Evolutionary conservation across 352 stramenopile species (phyloP).

Genomic region (Pythium folliculosum): DNA sequence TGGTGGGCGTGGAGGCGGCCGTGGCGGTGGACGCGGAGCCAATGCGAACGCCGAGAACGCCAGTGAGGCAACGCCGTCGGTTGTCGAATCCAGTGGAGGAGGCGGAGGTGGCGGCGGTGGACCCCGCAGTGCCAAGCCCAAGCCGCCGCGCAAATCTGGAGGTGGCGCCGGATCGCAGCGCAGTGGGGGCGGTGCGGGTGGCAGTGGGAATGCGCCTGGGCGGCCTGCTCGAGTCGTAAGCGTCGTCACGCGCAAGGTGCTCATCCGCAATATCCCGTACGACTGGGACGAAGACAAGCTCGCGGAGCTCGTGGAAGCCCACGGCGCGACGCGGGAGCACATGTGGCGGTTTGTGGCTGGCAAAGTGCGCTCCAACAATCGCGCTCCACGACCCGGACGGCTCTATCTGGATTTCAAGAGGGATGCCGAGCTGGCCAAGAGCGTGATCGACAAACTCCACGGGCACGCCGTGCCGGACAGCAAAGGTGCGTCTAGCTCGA

Average conservation of each 20-base stretch:
- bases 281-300: conserved; percentile 42
- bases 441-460: conserved; percentile 55
- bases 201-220: conserved; percentile 8
- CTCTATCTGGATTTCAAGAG: conserved; percentile 81
- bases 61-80: not conserved
- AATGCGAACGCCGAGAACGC: not conserved
- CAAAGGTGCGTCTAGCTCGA: conserved; percentile 33
- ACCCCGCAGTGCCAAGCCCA: not conserved
- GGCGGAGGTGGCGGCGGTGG: not conserved
- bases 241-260: conserved; percentile 59
- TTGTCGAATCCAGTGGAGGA: not conserved
- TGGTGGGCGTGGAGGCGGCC: conserved; percentile 4
- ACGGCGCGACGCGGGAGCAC: conserved; percentile 39
- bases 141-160: conserved; percentile 12
- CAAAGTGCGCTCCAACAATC: conserved; percentile 57
- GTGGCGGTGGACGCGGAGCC: conserved; percentile 2
- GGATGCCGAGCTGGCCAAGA: conserved; percentile 47
- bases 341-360: conserved; percentile 72
- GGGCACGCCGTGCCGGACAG: conserved; percentile 39
- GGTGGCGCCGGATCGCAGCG: conserved; percentile 6
- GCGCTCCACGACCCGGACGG: conserved; percentile 43
- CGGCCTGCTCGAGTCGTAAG: conserved; percentile 39
- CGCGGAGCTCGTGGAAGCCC: conserved; percentile 36
- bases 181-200: conserved; percentile 3
- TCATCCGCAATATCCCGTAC: conserved; percentile 70